Evolutionary conservation across 495 filamentous ascomycete genomes (phyloP).

Genomic region (Penicillium cinerascens): DNA sequence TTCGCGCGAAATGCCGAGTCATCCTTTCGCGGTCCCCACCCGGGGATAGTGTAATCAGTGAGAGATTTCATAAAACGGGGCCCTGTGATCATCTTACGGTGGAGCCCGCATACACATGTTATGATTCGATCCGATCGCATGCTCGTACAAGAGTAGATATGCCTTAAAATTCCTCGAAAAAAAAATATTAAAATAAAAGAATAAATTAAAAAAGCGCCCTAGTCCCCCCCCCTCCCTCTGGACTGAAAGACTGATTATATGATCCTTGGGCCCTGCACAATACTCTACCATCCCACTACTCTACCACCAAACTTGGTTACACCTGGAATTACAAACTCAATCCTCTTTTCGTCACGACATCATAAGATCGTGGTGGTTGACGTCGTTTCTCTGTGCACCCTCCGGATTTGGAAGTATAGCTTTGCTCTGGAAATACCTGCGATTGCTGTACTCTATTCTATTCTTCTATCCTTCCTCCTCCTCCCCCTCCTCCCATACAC

Average conservation of each 20-base stretch:
- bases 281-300: slow-evolving; percentile 6
- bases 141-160: neutral
- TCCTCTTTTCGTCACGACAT: slow-evolving; percentile 16
- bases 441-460: neutral
- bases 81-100: slow-evolving; percentile 18
- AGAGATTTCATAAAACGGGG: slow-evolving; percentile 8
- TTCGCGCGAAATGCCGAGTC: slow-evolving; percentile 21
- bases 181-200: slow-evolving; percentile 8
- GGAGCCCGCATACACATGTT: slow-evolving; percentile 9
- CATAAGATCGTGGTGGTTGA: slow-evolving; percentile 34
- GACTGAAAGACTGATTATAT: slow-evolving; percentile 16
- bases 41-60: slow-evolving; percentile 13
- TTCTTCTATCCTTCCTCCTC: neutral
- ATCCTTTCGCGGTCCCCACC: slow-evolving; percentile 7
- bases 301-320: neutral
- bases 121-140: slow-evolving; percentile 24
- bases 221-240: slow-evolving; percentile 1
- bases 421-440: slow-evolving; percentile 7
- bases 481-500: slow-evolving; percentile 1
- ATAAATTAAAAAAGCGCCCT: slow-evolving; percentile 8
- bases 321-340: slow-evolving; percentile 13
- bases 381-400: slow-evolving; percentile 20
- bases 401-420: slow-evolving; percentile 29
- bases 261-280: slow-evolving; percentile 8
- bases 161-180: slow-evolving; percentile 9